Evolutionary conservation across 1,284 basidiomycete species (phyloP), one percentile per base, ranked within the genome.

Genomic region (Phaffia rhodozyma): DNA sequence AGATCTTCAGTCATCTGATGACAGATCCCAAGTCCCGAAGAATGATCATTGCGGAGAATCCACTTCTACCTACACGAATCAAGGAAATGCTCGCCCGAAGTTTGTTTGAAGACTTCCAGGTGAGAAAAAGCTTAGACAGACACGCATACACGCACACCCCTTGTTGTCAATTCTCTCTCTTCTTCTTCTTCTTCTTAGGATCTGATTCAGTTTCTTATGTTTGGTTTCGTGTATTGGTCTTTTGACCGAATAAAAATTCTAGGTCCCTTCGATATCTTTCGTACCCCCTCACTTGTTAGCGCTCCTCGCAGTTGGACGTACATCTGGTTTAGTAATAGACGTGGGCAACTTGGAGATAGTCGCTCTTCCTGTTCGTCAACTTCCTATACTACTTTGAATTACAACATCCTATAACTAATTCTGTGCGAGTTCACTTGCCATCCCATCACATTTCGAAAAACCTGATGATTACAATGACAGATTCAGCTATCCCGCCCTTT

Each of bases 261-360:
- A 92, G 89, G 86, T 91, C 29, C 92, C 93, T 1, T 91, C 89
- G 1, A 82, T 98, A 67, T 92, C 91, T 0, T 97, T 97, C 75
- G 87, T 87, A 0, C 86, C 89, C 9, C 86, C 89, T 64, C 89
- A 90, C 69, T 76, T 97, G 1, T 81, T 96, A 13, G 82, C 90
- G 0, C 77, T 97, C 20, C 79, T 96, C 63, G 85, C 91, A 1
- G 83, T 86, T 1, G 94, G 96, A 4, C 80, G 88, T 65, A 87
- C 91, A 68, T 92, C 91, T 0, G 94, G 93, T 1, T 81, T 98
- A 7, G 93, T 97, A 0, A 79, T 98, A 1, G 92, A 97, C 70
- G 85, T 85, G 68, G 96, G 94, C 0, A 86, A 93, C 72, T 80
- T 94, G 1, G 92, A 98, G 74, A 87, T 91, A 0, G 86, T 85